Percentiles rank a stretch among this genome's conserved stretches.
Conservation (phyloP, 2,329 filamentous ascomycete species). For the Colletotrichum kahawae region DNA sequence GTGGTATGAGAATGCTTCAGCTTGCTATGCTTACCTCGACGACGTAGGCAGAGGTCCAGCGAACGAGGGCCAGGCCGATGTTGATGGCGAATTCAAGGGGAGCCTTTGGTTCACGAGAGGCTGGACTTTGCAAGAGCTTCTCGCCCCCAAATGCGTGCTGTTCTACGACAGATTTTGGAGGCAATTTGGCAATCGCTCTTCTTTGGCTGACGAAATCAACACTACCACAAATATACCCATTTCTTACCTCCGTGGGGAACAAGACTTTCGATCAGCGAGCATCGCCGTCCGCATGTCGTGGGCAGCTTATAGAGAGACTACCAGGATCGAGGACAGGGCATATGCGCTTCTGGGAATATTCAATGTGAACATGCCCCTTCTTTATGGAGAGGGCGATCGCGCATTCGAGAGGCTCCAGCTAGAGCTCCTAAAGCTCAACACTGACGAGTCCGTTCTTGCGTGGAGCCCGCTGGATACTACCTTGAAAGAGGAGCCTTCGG, state of each 20-base stretch:
- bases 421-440: constrained; percentile 23
- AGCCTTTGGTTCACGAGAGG: constrained; percentile 28
- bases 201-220: constrained; percentile 31
- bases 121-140: constrained; percentile 31
- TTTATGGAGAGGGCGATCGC: constrained; percentile 31
- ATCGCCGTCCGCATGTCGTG: constrained; percentile 31
- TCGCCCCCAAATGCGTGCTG: constrained; percentile 24
- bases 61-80: neutral
- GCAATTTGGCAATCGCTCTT: constrained; percentile 1
- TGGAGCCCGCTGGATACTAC: constrained; percentile 15
- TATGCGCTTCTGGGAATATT: constrained; percentile 35
- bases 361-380: constrained; percentile 30
- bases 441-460: constrained; percentile 23
- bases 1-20: constrained; percentile 14
- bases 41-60: neutral
- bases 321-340: constrained; percentile 27
- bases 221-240: constrained; percentile 22
- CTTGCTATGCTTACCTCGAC: constrained; percentile 18
- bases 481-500: constrained; percentile 5
- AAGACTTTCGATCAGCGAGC: neutral
- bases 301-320: constrained; percentile 29
- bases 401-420: constrained; percentile 30
- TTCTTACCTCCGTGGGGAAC: neutral
- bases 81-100: neutral
- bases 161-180: constrained; percentile 27